Evolutionary conservation across 2,329 filamentous ascomycete species (phyloP).

Genomic region (Ilyonectria mors-panacis): DNA sequence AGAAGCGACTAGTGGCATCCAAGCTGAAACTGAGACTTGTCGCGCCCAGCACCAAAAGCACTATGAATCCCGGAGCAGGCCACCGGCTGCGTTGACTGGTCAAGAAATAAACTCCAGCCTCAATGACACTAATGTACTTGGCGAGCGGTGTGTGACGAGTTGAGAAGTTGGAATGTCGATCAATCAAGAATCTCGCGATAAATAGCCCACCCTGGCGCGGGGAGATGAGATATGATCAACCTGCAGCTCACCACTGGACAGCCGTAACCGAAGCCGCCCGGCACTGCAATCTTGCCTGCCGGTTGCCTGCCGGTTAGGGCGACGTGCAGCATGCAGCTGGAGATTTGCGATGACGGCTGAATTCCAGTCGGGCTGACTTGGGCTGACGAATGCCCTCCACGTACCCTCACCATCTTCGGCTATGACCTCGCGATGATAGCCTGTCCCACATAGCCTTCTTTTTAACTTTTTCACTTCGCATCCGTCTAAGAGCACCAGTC

Average conservation of each 20-base stretch:
- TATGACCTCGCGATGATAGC: not conserved
- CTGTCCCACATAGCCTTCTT: slow-evolving; percentile 4
- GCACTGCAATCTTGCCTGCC: not conserved
- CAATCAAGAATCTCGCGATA: not conserved
- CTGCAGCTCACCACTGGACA: slow-evolving; percentile 1
- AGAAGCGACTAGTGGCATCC: no score
- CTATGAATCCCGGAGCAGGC: not conserved
- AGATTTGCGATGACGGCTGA: not conserved
- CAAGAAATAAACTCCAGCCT: slow-evolving; percentile 5
- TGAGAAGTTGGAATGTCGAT: not conserved
- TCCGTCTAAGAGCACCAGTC: not conserved
- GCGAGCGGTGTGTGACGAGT: not conserved
- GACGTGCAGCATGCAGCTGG: not conserved
- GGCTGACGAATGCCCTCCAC: slow-evolving; percentile 17
- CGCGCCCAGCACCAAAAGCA: not conserved
- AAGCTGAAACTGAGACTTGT: not conserved
- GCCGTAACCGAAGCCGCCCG: no score
- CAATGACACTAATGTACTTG: not conserved
- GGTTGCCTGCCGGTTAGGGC: not conserved
- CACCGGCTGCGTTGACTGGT: not conserved
- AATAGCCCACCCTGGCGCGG: slow-evolving; percentile 2
- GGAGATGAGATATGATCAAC: slow-evolving; percentile 3
- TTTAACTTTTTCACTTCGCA: not conserved
- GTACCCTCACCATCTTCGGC: not conserved
- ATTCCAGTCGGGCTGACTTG: not conserved